Base-by-base conservation (phyloP, 495 filamentous ascomycete genomes). In the Lophiotrema nucula region DNA sequence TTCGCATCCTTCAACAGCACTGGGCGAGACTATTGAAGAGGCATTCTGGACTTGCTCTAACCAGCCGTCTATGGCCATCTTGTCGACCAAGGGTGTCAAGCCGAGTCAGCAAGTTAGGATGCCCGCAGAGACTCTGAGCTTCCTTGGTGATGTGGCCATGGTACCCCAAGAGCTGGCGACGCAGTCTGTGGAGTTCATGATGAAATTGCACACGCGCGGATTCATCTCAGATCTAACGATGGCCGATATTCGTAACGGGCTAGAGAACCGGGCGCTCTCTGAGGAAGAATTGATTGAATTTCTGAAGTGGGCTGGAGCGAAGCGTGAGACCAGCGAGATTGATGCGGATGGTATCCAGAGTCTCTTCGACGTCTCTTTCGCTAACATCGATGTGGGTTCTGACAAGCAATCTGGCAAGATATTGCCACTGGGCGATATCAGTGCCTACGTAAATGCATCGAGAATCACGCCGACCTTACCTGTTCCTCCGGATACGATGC, bases 1-100 rank as follows among this genome's bases (percentile, higher is more conserved):
- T 62, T 96, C 93, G 2, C 97, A 95, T 0, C 95, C 95, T 2
- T 91, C 86, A 49, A 79, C 81, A 2, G 73, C 86, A 45, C 84
- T 97, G 22, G 88, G 89, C 1, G 80, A 87, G 51, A 86, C 86
- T 47, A 90, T 97, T 53, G 89, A 95, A 70, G 87, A 95, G 70
- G 88, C 88, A 0, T 99, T 97, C 67, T 99, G 93, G 93, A 92
- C 82, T 55, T 89, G 88, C 47, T 90, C 87, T 67, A 88, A 84
- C 61, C 83, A 84, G 31, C 79, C 84, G 1, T 85, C 82, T 1
- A 91, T 97, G 57, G 92, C 96, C 62, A 79, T 97, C 2, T 81
- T 93, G 53, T 95, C 90, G 12, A 93, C 89, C 4, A 81, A 84
- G 50, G 95, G 95, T 43, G 84, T 99, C 1, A 77, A 95, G 35